These are phyloP conservation scores for Pleoardoris graminearum DNA, from an alignment of 2,329 filamentous ascomycete species.

Conservation along the genomic window DNA sequence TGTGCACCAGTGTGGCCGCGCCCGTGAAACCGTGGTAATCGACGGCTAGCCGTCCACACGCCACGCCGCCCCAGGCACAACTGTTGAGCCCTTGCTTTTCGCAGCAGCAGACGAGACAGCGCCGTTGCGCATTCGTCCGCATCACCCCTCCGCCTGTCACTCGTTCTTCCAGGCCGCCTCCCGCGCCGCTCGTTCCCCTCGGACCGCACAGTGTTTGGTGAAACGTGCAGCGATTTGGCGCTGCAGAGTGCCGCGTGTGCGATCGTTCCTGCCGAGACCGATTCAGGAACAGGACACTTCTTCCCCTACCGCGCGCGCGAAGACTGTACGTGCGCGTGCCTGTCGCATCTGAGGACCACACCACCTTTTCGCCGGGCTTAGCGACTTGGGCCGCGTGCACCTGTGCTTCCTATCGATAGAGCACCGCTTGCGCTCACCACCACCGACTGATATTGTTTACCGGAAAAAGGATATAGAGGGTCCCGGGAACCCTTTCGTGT, in stretches of 20 bases:
- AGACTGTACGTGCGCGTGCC: constrained; percentile 6
- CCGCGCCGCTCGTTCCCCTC: constrained; percentile 8
- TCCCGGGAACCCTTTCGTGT: constrained; percentile 15
- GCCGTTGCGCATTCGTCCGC: constrained; percentile 5
- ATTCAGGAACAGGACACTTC: constrained; percentile 4
- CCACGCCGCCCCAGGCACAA: constrained; percentile 5
- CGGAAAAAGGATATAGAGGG: constrained; percentile 2
- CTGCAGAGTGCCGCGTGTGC: constrained; percentile 11
- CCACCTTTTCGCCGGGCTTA: not conserved
- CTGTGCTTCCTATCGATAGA: constrained; percentile 18
- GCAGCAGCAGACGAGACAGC: not conserved
- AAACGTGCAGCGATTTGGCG: constrained; percentile 38
- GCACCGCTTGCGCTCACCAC: not conserved
- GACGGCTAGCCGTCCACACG: constrained; percentile 3
- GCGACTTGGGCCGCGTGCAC: constrained; percentile 1
- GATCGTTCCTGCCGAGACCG: constrained; percentile 6
- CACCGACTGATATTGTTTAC: constrained; percentile 1
- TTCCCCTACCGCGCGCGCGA: constrained; percentile 1
- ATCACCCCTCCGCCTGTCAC: constrained; percentile 10
- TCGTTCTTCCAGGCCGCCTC: constrained; percentile 9
- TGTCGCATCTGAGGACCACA: not conserved
- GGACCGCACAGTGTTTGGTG: constrained; percentile 36
- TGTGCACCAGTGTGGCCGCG: too few species aligned
- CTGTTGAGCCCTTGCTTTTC: not conserved
- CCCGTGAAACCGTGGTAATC: constrained; percentile 1